phyloP scores from a whole-genome alignment of 257 asterid species.

The Solanum commersonii region DNA sequence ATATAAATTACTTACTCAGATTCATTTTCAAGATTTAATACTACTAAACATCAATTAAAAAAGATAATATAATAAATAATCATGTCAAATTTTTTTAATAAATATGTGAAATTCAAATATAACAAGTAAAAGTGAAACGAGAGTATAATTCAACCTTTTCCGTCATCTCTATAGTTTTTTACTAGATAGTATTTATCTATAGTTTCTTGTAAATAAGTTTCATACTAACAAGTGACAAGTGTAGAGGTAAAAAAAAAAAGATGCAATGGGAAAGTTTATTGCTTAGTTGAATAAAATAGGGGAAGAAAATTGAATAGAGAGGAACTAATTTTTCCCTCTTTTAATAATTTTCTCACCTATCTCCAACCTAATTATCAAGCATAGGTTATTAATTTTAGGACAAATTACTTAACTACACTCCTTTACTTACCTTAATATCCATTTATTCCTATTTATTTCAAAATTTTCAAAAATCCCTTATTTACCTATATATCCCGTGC shows the following conservation, averaged over 20 bases:
- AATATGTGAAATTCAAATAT: too few relatives aligned
- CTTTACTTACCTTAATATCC: too few relatives aligned
- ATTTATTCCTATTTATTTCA: too few relatives aligned
- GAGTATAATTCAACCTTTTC: too few relatives aligned
- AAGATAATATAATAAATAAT: too few relatives aligned
- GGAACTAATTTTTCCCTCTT: background rate
- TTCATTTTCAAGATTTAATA: background rate
- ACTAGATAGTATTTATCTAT: background rate
- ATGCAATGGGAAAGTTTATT: background rate
- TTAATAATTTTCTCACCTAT: background rate
- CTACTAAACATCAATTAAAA: too few relatives aligned
- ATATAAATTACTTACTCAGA: background rate
- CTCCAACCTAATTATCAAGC: background rate
- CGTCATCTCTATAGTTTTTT: background rate
- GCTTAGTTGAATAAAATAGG: background rate
- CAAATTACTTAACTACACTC: too few relatives aligned
- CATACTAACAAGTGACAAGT: background rate
- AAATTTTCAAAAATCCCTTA: too few relatives aligned
- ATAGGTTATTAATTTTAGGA: background rate
- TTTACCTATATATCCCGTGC: too few relatives aligned
- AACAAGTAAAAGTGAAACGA: too few relatives aligned
- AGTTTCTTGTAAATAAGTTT: background rate
- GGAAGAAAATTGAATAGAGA: background rate
- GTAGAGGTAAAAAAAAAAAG: background rate
- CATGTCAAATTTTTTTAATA: too few relatives aligned